These are phyloP conservation scores for Acacia confusa DNA, from an alignment of 306 rosid genomes.

Conservation along the genomic window DNA sequence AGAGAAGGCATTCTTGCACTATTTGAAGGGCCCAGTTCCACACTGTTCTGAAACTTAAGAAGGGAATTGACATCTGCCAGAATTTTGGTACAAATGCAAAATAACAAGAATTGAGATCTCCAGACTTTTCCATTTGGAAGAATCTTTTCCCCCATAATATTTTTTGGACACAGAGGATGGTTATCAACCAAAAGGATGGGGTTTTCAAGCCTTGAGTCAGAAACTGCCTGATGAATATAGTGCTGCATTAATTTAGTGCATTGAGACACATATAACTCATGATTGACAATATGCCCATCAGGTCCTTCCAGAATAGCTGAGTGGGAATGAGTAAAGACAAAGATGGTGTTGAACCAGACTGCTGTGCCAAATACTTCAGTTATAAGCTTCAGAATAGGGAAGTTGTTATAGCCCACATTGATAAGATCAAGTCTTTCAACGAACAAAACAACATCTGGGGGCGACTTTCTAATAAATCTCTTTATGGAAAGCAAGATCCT, in stretches of 20 bases:
- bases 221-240: conserved; percentile 77
- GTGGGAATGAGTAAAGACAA: conserved; percentile 92
- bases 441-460: conserved; percentile 91
- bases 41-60: conserved; percentile 73
- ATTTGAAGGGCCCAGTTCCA: conserved; percentile 70
- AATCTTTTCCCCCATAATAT: conserved; percentile 73
- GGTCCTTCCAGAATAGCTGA: conserved; percentile 81
- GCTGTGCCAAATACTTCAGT: conserved; percentile 85
- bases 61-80: conserved; percentile 77
- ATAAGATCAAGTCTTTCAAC: conserved; percentile 85
- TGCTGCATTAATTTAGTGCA: conserved; percentile 67
- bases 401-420: conserved; percentile 48
- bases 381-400: conserved; percentile 64
- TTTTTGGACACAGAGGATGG: conserved; percentile 78
- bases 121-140: conserved; percentile 98
- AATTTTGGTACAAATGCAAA: conserved; percentile 82
- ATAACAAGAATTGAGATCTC: conserved; percentile 79
- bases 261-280: conserved; percentile 63
- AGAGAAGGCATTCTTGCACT: conserved; percentile 67
- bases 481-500: conserved; percentile 73
- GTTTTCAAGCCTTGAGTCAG: conserved; percentile 83
- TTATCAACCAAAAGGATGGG: conserved; percentile 92
- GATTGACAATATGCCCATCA: conserved; percentile 61
- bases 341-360: conserved; percentile 90
- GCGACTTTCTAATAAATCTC: conserved; percentile 76